These are phyloP conservation scores for Trichoderma endophyticum DNA, from an alignment of 2,329 filamentous ascomycete species.

Conservation along the genomic window DNA sequence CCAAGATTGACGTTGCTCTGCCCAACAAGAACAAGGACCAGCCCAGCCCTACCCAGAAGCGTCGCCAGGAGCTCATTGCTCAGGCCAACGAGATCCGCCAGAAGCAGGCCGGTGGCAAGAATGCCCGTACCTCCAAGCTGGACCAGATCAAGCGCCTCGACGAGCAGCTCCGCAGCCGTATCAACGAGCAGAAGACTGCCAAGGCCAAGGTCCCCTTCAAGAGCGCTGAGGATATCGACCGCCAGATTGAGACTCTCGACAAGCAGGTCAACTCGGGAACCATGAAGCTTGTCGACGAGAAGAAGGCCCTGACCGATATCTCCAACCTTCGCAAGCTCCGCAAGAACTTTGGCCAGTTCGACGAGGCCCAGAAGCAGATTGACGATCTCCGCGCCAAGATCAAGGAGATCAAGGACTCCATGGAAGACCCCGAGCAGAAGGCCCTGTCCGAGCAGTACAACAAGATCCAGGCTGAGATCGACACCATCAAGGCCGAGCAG, in stretches of 20 bases:
- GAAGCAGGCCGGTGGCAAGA: conserved; percentile 86
- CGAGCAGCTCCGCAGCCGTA: conserved; percentile 79
- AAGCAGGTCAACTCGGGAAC: conserved; percentile 82
- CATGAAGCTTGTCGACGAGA: conserved; percentile 97
- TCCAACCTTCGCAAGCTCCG: conserved; percentile 80
- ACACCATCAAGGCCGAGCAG: conserved; percentile 86
- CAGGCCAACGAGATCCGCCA: conserved; percentile 81
- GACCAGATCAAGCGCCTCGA: conserved; percentile 93
- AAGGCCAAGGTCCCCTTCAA: conserved; percentile 81
- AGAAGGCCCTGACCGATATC: conserved; percentile 84
- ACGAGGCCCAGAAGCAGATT: conserved; percentile 83
- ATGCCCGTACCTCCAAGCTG: conserved; percentile 69
- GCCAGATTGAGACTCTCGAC: conserved; percentile 75
- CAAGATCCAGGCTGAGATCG: conserved; percentile 81
- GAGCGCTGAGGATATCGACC: conserved; percentile 81
- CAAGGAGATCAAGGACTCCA: conserved; percentile 78
- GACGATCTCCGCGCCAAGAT: conserved; percentile 84
- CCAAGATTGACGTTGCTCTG: conserved; percentile 80
- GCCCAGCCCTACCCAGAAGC: conserved; percentile 76
- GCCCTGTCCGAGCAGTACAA: conserved; percentile 83
- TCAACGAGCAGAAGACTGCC: conserved; percentile 82
- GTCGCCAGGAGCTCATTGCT: conserved; percentile 77
- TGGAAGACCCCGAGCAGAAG: conserved; percentile 90
- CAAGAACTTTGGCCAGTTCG: conserved; percentile 86
- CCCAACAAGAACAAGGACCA: conserved; percentile 73